Evolutionary conservation across 495 filamentous ascomycete species (phyloP), one percentile per base, ranked within the genome.

Genomic region (Parathielavia appendiculata): DNA sequence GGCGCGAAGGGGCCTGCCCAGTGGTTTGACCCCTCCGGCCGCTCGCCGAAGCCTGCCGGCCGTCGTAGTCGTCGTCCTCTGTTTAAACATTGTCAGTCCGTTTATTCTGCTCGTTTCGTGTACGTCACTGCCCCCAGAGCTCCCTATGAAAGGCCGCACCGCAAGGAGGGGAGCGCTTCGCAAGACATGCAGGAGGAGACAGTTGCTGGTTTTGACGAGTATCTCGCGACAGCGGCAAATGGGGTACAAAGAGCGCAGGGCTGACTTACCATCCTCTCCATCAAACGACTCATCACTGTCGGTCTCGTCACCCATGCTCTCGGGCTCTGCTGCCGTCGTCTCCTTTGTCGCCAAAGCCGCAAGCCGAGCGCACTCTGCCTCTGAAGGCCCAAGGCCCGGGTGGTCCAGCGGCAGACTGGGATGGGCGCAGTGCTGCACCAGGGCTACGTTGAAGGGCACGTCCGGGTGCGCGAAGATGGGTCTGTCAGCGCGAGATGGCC

Each of bases 381-480:
- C 61, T 5, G 61, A 62, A 2, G 66, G 66, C 0, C 60, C 61
- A 1, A 39, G 56, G 5, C 61, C 63, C 4, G 44, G 39, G 30
- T 66, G 44, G 32, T 59, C 41, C 10, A 62, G 41, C 7, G 58
- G 60, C 45, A 68, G 23, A 30, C 52, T 56, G 23, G 66, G 66
- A 22, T 64, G 62, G 41, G 66, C 66, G 43, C 63, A 66, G 40
- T 60, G 22, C 10, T 7, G 23, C 4, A 44, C 58, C n/a, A 66
- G 58, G 10, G 44, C 38, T 3, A 22, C 16, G 41, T 62, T 58
- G 54, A 60, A 65, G 16, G 49, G 46, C 5, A 58, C 46, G 30
- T 63, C 54, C 2, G 54, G 38, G 41, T 63, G 63, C 5, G 45
- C 50, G 44, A 60, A 66, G 16, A 45, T 3, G 1, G 60, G 63